phyloP scores from a whole-genome alignment of 2,329 filamentous ascomycete genomes.

The Clarireedia hainanense region DNA sequence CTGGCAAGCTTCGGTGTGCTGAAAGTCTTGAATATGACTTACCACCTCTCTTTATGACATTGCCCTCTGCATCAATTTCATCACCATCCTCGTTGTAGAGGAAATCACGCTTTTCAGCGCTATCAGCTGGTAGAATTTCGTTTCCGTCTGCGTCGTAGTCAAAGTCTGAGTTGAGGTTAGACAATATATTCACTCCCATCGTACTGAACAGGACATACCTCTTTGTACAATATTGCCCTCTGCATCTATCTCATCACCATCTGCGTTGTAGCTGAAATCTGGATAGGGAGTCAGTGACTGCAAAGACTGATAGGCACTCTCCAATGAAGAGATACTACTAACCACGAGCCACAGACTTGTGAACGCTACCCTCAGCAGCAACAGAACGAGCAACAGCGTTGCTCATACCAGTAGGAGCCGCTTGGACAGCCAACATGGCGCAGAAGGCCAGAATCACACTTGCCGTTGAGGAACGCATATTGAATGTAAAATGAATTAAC shows the following conservation, averaged over 20 bases:
- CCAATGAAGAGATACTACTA: background rate
- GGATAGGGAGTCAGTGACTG: background rate
- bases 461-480: constrained; percentile 22
- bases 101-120: too few species aligned
- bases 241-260: background rate
- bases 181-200: too few species aligned
- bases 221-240: background rate
- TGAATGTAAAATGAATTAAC: constrained; percentile 6
- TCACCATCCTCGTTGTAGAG: background rate
- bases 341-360: background rate
- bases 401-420: constrained; percentile 11
- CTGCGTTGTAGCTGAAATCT: background rate
- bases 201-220: background rate
- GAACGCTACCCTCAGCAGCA: constrained; percentile 1
- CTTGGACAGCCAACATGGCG: constrained; percentile 19
- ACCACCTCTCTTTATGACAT: background rate
- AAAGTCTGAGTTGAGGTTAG: too few species aligned
- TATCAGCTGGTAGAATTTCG: too few species aligned
- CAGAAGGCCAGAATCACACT: constrained; percentile 22
- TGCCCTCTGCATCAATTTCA: background rate
- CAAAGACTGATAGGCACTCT: background rate
- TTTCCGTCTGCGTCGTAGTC: background rate
- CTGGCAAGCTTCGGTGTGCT: too few species aligned
- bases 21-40: too few species aligned
- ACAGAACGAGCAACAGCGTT: constrained; percentile 8